Conservation (phyloP, 2,329 filamentous ascomycete genomes). For the Fusarium brachygibbosum region DNA sequence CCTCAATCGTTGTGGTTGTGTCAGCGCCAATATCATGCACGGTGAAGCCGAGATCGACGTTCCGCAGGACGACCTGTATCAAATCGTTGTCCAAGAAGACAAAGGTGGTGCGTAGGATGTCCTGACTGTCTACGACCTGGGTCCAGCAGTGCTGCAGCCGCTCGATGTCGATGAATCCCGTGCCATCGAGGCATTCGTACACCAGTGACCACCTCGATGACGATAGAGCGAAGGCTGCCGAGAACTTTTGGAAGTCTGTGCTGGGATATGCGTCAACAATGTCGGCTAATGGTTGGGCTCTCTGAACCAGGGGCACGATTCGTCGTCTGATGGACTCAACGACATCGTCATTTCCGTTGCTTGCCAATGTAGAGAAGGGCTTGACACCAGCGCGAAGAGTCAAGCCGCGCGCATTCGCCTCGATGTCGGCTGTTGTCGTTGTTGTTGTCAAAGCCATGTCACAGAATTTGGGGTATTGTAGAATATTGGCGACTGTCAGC, state of each 20-base stretch:
- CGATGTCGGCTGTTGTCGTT: slow-evolving; percentile 9
- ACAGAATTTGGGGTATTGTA: slow-evolving; percentile 16
- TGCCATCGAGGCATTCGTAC: slow-evolving; percentile 15
- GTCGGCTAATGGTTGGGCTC: slow-evolving; percentile 11
- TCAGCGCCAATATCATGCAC: slow-evolving; percentile 12
- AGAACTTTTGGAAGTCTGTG: slow-evolving; percentile 18
- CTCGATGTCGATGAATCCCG: slow-evolving; percentile 11
- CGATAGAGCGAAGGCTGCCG: slow-evolving; percentile 16
- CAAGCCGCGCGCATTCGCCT: slow-evolving; percentile 6
- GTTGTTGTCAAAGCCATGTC: slow-evolving; percentile 15
- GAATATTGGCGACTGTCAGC: slow-evolving; percentile 18
- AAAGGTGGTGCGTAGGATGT: slow-evolving; percentile 18
- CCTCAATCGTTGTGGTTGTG: slow-evolving; percentile 13
- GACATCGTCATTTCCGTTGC: slow-evolving; percentile 13
- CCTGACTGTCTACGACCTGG: slow-evolving; percentile 14
- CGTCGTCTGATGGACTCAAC: slow-evolving; percentile 11
- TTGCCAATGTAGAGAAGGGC: slow-evolving; percentile 12
- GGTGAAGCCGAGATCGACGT: slow-evolving; percentile 15
- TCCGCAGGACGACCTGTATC: slow-evolving; percentile 17
- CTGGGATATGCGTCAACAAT: slow-evolving; percentile 14
- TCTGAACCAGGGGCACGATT: slow-evolving; percentile 10
- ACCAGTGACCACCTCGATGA: slow-evolving; percentile 18
- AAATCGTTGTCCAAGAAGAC: slow-evolving; percentile 13
- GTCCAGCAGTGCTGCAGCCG: slow-evolving; percentile 15
- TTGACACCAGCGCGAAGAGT: slow-evolving; percentile 3